Conservation (phyloP, 805 yeast genomes). For the Candida easanensis region DNA sequence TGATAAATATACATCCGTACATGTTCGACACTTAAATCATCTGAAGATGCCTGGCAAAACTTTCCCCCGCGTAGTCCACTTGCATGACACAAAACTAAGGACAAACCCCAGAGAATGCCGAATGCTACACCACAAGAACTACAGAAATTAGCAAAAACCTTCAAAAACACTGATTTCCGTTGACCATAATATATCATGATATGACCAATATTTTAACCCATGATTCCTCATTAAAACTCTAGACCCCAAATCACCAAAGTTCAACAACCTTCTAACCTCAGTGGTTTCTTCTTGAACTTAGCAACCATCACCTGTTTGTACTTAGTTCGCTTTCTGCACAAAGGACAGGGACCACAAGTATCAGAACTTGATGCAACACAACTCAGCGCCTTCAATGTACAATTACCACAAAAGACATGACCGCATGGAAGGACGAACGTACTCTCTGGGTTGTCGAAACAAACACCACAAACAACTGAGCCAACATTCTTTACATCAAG, state of each 20-base stretch:
- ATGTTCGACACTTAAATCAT: no score
- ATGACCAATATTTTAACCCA: background rate
- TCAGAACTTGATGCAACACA: conserved; percentile 32
- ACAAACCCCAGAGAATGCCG: no score
- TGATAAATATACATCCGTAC: no score
- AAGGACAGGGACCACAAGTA: conserved; percentile 38
- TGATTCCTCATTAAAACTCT: background rate
- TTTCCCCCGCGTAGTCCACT: no score
- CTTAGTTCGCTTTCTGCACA: conserved; percentile 37
- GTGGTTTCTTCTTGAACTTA: conserved; percentile 32
- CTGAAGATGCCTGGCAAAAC: no score
- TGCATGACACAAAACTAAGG: no score
- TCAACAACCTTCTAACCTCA: conserved; percentile 14
- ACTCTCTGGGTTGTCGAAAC: conserved; percentile 49
- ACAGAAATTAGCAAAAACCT: no score
- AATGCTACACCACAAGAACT: no score
- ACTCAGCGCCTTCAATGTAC: conserved; percentile 45
- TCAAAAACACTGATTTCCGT: no score
- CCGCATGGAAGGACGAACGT: conserved; percentile 56
- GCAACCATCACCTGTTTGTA: conserved; percentile 31
- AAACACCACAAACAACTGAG: conserved; percentile 45
- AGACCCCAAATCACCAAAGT: background rate
- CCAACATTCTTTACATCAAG: conserved; percentile 13
- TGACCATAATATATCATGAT: no score
- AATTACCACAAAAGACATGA: conserved; percentile 52